phyloP scores from a whole-genome alignment of 169 alveolate species.

The Perkinsus chesapeaki region DNA sequence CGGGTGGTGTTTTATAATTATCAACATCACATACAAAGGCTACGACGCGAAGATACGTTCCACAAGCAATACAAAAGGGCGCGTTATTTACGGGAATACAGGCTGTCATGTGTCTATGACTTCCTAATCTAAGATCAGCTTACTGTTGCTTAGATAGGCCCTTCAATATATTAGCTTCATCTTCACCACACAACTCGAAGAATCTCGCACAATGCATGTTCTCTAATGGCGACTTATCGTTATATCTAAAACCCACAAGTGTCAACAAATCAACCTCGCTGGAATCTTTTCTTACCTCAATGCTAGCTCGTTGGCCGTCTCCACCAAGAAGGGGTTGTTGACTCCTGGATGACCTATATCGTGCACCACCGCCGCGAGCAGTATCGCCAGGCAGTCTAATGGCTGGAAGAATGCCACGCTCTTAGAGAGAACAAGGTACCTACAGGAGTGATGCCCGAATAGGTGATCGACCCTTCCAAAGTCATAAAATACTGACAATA shows the following conservation, averaged over 20 bases:
- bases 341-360: constrained; percentile 74
- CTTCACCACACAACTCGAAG: constrained; percentile 19
- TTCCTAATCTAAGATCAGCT: not conserved
- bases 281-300: not conserved
- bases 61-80: too few species aligned
- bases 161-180: not conserved
- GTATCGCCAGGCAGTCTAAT: constrained; percentile 42
- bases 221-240: constrained; percentile 60
- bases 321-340: constrained; percentile 47
- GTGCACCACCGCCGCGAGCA: constrained; percentile 61
- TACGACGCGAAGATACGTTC: too few species aligned
- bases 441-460: constrained; percentile 27
- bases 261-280: not conserved
- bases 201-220: constrained; percentile 59
- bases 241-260: constrained; percentile 23
- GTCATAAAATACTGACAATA: not conserved
- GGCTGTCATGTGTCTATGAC: too few species aligned
- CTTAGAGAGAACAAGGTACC: constrained; percentile 27
- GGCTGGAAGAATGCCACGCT: not conserved
- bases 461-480: not conserved
- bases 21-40: too few species aligned
- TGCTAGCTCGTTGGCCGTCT: constrained; percentile 44
- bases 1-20: too few species aligned
- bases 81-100: too few species aligned
- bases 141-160: not conserved